Conservation (phyloP, 2,329 filamentous ascomycete species). For the Fusarium sp. region DNA sequence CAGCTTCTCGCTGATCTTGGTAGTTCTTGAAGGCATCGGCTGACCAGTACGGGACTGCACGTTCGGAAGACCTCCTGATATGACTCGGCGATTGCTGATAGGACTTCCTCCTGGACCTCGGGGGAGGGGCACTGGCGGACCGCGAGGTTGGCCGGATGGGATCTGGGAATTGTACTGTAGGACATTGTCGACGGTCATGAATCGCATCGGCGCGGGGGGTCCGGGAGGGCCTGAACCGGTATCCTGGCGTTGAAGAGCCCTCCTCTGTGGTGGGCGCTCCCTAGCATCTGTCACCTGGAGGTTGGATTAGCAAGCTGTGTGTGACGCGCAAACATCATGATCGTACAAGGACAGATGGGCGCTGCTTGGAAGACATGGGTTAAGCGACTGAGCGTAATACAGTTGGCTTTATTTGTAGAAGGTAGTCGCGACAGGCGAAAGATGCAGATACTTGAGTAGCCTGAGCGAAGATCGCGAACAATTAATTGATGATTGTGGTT, state of each 20-base stretch:
- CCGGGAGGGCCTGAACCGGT: slow-evolving; percentile 45
- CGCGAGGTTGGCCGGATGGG: slow-evolving; percentile 89
- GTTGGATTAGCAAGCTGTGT: slow-evolving; percentile 27
- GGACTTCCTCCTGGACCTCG: slow-evolving; percentile 34
- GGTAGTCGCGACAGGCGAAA: slow-evolving; percentile 6
- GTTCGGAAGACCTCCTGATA: slow-evolving; percentile 55
- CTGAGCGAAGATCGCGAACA: slow-evolving; percentile 13
- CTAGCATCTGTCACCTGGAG: slow-evolving; percentile 54
- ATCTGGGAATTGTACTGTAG: slow-evolving; percentile 95
- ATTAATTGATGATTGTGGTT: slow-evolving; percentile 36
- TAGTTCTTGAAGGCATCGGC: slow-evolving; percentile 83
- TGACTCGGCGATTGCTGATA: slow-evolving; percentile 42
- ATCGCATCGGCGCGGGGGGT: slow-evolving; percentile 68
- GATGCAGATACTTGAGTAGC: slow-evolving; percentile 11
- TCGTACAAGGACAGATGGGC: slow-evolving; percentile 68
- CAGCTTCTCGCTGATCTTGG: slow-evolving; percentile 96
- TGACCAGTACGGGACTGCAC: slow-evolving; percentile 61
- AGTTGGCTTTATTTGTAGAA: not conserved
- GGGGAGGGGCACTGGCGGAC: slow-evolving; percentile 67
- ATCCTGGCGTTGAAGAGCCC: slow-evolving; percentile 49
- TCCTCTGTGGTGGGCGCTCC: slow-evolving; percentile 50
- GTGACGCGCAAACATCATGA: slow-evolving; percentile 21
- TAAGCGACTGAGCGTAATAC: not conserved
- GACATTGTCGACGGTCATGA: slow-evolving; percentile 93
- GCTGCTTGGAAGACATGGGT: slow-evolving; percentile 64